A percentile compares a stretch with the other conserved stretches of the same genome.
Conservation (phyloP, 768 basidiomycete genomes). For the Amyloporia xantha region DNA sequence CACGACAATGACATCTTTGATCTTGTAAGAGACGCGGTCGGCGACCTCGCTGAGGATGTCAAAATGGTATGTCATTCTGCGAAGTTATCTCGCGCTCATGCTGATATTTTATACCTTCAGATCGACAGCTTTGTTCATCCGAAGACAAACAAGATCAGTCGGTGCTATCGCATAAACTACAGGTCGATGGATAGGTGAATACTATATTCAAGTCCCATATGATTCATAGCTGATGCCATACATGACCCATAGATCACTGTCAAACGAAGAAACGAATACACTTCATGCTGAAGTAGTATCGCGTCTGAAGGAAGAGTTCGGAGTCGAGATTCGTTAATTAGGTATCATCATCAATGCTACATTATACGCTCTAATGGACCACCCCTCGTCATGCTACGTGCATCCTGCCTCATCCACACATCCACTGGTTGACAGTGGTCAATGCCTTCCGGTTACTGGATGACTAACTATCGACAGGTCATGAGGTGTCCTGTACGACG, state of each 20-base stretch:
- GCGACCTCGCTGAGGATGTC: slow-evolving; percentile 89
- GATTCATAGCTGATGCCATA: slow-evolving; percentile 1
- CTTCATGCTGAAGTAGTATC: slow-evolving; percentile 59
- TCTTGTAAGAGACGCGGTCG: slow-evolving; percentile 85
- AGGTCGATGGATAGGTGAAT: slow-evolving; percentile 90
- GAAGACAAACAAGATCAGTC: slow-evolving; percentile 70
- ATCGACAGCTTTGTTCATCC: slow-evolving; percentile 90
- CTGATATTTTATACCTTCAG: slow-evolving; percentile 38
- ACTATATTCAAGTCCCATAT: slow-evolving; percentile 5
- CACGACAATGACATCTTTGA: slow-evolving; percentile 99
- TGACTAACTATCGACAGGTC: slow-evolving; percentile 1
- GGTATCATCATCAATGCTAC: slow-evolving; percentile 22
- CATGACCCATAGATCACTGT: slow-evolving; percentile 56
- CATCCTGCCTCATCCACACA: neutral
- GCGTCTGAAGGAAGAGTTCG: slow-evolving; percentile 51
- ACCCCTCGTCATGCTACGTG: neutral
- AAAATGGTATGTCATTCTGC: slow-evolving; percentile 49
- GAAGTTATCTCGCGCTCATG: neutral
- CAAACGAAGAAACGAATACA: slow-evolving; percentile 85
- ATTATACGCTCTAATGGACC: slow-evolving; percentile 14
- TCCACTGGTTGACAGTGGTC: neutral
- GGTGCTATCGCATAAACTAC: slow-evolving; percentile 91
- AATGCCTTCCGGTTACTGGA: too few relatives aligned
- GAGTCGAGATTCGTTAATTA: slow-evolving; percentile 85
- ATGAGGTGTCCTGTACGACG: slow-evolving; percentile 62